phyloP scores from a whole-genome alignment of 192 early-diverging fungal genomes.

The Coemansia sp. region DNA sequence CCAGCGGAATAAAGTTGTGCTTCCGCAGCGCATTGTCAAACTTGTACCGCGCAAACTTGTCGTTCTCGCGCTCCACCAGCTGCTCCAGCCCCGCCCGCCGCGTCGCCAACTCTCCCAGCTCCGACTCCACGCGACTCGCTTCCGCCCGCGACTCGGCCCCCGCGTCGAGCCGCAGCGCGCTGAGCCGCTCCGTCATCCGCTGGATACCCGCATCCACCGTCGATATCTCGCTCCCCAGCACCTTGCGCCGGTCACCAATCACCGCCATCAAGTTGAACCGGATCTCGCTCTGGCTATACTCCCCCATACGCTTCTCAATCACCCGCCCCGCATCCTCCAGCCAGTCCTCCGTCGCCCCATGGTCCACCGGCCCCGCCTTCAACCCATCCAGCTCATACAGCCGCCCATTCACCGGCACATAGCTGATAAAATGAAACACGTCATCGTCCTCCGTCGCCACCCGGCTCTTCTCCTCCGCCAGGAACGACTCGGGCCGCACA shows the following conservation, averaged over 20 bases:
- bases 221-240: conserved; percentile 48
- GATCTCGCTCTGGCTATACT: conserved; percentile 57
- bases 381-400: conserved; percentile 78
- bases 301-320: conserved; percentile 63
- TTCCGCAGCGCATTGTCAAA: conserved; percentile 64
- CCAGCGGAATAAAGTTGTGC: conserved; percentile 73
- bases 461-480: conserved; percentile 56
- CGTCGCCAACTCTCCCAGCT: conserved; percentile 40
- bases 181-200: conserved; percentile 11
- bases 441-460: conserved; percentile 61
- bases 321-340: conserved; percentile 55
- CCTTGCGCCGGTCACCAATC: conserved; percentile 57
- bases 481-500: conserved; percentile 68
- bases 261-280: conserved; percentile 79
- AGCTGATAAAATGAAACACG: conserved; percentile 75
- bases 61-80: conserved; percentile 55
- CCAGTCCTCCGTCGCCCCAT: conserved; percentile 65
- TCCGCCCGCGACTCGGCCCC: conserved; percentile 34
- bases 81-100: conserved; percentile 51
- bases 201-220: conserved; percentile 49
- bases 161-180: conserved; percentile 31
- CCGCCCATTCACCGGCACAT: conserved; percentile 63
- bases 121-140: conserved; percentile 13
- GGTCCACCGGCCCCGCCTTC: conserved; percentile 60
- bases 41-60: conserved; percentile 55